phyloP scores from a whole-genome alignment of 1,284 basidiomycete genomes.

The Irpex rosettiformis region DNA sequence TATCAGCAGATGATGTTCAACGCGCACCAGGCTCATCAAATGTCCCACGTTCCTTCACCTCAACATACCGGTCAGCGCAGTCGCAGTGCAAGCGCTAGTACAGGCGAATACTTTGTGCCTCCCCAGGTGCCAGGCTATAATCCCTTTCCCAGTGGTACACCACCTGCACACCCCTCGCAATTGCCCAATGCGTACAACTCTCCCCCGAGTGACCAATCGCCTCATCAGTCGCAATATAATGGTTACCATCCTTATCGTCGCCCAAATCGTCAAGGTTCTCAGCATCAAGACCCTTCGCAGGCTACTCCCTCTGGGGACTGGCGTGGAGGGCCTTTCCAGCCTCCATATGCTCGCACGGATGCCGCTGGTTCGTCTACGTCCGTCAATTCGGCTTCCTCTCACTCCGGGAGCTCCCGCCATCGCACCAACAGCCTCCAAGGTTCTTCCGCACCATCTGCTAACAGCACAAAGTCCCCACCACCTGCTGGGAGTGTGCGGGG shows the following conservation, averaged over 20 bases:
- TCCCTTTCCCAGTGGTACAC: conserved; percentile 66
- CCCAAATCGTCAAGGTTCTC: conserved; percentile 47
- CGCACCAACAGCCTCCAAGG: conserved; percentile 55
- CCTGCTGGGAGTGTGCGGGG: conserved; percentile 23
- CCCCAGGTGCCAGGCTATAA: conserved; percentile 53
- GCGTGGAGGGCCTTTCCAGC: conserved; percentile 46
- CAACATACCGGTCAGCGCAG: conserved; percentile 32
- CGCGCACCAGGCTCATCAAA: conserved; percentile 52
- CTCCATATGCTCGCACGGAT: conserved; percentile 71
- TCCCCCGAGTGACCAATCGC: conserved; percentile 28
- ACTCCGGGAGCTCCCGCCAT: conserved; percentile 41
- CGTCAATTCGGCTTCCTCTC: conserved; percentile 58
- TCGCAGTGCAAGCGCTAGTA: conserved; percentile 30
- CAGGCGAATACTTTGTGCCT: conserved; percentile 49
- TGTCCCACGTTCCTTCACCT: conserved; percentile 34
- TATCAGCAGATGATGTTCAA: conserved; percentile 86
- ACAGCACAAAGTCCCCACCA: conserved; percentile 27
- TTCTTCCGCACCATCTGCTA: conserved; percentile 21
- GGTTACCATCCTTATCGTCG: conserved; percentile 81
- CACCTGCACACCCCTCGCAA: conserved; percentile 55
- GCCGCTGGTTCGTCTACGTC: conserved; percentile 74
- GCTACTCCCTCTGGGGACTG: conserved; percentile 39
- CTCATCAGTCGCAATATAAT: conserved; percentile 41
- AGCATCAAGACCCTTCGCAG: conserved; percentile 34
- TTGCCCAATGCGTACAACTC: conserved; percentile 36